Conservation (phyloP, 1,284 basidiomycete genomes). For the Puccinia triticina region DNA sequence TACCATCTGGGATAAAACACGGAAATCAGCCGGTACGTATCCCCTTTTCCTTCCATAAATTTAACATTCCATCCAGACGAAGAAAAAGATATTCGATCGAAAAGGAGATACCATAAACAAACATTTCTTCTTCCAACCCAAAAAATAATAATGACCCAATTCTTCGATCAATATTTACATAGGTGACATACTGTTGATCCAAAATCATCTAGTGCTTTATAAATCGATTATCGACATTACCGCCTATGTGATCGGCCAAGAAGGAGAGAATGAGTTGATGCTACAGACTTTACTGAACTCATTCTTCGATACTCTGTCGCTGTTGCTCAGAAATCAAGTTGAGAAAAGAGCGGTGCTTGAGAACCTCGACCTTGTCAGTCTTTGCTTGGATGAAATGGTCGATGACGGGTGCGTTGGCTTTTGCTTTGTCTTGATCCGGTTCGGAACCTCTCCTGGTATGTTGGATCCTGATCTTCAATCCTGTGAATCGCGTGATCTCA, state of each 20-base stretch:
- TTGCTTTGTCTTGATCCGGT: not conserved
- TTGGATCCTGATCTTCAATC: not conserved
- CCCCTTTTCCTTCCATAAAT: constrained; percentile 9
- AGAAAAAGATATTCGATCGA: not conserved
- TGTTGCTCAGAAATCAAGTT: constrained; percentile 85
- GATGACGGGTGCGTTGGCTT: constrained; percentile 77
- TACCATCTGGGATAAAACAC: constrained; percentile 90
- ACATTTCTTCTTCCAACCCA: too few relatives aligned
- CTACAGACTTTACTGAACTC: constrained; percentile 79
- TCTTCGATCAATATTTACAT: constrained; percentile 47
- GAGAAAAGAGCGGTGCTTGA: constrained; percentile 95
- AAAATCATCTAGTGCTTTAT: constrained; percentile 87
- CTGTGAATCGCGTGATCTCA: too few relatives aligned
- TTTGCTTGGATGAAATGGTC: constrained; percentile 94
- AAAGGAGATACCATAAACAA: too few relatives aligned
- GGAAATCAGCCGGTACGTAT: constrained; percentile 78
- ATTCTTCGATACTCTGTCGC: constrained; percentile 80
- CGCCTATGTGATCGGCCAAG: constrained; percentile 87
- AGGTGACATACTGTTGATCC: constrained; percentile 95
- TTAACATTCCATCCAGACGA: not conserved
- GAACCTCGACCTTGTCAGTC: constrained; percentile 87
- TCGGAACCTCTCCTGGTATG: not conserved
- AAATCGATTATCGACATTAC: constrained; percentile 92
- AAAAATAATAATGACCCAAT: too few relatives aligned
- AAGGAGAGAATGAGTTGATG: constrained; percentile 95